Conservation (phyloP, 2,329 filamentous ascomycete genomes). For the Colletotrichum musicola region DNA sequence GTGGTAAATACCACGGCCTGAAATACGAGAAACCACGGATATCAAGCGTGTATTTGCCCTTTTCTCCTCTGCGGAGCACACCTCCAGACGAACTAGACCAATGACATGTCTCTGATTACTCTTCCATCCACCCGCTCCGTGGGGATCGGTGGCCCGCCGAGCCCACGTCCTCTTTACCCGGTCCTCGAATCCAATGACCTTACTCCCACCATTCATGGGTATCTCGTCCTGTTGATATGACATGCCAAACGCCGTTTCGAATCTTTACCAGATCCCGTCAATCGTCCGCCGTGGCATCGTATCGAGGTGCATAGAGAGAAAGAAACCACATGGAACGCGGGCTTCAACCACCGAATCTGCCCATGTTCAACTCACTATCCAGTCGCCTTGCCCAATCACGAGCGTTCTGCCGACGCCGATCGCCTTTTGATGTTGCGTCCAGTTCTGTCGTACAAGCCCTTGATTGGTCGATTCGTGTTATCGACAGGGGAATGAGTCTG, state of each 20-base stretch:
- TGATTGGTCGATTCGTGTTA: neutral
- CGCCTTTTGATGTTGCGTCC: neutral
- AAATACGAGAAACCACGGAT: neutral
- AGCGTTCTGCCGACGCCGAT: neutral
- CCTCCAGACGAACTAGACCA: neutral
- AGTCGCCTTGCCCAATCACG: neutral
- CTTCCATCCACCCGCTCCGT: neutral
- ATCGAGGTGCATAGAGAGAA: too few relatives aligned
- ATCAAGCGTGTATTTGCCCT: neutral
- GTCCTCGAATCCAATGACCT: neutral
- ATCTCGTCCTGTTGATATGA: neutral
- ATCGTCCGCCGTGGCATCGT: neutral
- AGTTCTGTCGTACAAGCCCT: neutral
- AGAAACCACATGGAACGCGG: too few relatives aligned
- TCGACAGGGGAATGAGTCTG: neutral
- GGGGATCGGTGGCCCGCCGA: neutral
- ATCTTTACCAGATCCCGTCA: neutral
- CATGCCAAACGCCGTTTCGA: neutral
- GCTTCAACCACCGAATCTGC: too few relatives aligned
- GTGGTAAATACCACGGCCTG: too few relatives aligned
- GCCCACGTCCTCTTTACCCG: neutral
- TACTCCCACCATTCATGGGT: neutral
- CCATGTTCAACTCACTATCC: neutral
- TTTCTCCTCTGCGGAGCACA: neutral
- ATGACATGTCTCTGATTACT: conserved; percentile 22